Evolutionary conservation across 2,329 filamentous ascomycete genomes (phyloP), one percentile per base, ranked within the genome.

Genomic region (Scytalidium lignicola): DNA sequence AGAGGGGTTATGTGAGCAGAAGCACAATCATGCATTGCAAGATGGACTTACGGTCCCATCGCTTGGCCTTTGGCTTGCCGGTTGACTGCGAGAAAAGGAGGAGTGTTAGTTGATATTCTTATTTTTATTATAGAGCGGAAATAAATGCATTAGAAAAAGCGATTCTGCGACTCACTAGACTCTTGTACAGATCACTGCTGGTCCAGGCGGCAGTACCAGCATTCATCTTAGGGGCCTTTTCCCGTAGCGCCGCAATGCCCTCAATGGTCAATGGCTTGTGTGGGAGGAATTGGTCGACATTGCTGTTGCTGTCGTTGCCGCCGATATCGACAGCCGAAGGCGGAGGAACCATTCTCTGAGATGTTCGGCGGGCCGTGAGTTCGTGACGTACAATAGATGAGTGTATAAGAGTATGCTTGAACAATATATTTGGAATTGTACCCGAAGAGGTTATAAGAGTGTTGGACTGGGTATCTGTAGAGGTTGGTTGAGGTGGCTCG

Each of bases 151-250:
- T 10, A 6, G 23, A 26, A 26, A 26, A 6, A 26, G 10, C 10
- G 10, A 26, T 5, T 26, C 10, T 26, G 10, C 10, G 18, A 63
- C 79, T 60, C 67, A 88, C 83, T 48, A 81, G 76, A 46, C 82
- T 82, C 70, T 93, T 93, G 70, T 95, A 96, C 74, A 87, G 83
- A 60, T 91, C 86, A 66, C 88, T 88, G 67, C 85, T 84, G 2
- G 86, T 85, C 45, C 79, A 77, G 9, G 90, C 88, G 26, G 91
- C 92, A 43, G 89, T 79, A 32, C 86, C 86, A 17, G 84, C 88
- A 54, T 87, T 75, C 37, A 93, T 74, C 60, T 80, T 83, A 2
- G 85, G 86, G n/a, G 81, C 78, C 61, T 86, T 88, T 53, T 77
- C 78, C 44, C 92, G 80, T 57, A 86, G 76, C 37, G 79, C 80